Evolutionary conservation across 768 basidiomycete genomes (phyloP).

Genomic region (Austroboletus festivus): DNA sequence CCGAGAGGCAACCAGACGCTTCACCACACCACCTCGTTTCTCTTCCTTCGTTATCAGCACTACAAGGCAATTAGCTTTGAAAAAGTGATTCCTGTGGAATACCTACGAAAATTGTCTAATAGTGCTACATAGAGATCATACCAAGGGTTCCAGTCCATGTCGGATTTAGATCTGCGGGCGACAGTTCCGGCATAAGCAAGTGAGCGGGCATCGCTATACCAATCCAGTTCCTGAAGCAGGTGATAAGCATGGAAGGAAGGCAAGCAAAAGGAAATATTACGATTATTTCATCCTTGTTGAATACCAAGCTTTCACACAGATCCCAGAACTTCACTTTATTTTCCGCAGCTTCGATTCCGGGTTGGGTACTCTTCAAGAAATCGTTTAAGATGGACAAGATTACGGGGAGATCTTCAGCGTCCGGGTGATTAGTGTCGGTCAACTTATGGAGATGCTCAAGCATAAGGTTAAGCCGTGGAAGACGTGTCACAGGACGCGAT

Average conservation of each 20-base stretch:
- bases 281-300: conserved; percentile 77
- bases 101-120: conserved; percentile 74
- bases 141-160: conserved; percentile 71
- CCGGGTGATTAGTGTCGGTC: conserved; percentile 74
- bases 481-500: conserved; percentile 83
- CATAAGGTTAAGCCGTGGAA: conserved; percentile 74
- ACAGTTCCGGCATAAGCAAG: conserved; percentile 67
- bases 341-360: conserved; percentile 89
- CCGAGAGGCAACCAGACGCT: conserved; percentile 59
- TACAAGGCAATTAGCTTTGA: conserved; percentile 25
- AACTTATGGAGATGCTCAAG: conserved; percentile 67
- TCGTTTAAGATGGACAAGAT: conserved; percentile 64
- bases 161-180: conserved; percentile 56
- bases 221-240: conserved; percentile 68
- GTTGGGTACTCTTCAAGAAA: conserved; percentile 81
- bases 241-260: conserved; percentile 4
- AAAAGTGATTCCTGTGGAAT: background rate
- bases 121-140: conserved; percentile 61
- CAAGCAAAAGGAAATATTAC: conserved; percentile 40
- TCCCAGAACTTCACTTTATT: conserved; percentile 86
- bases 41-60: conserved; percentile 68
- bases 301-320: conserved; percentile 71
- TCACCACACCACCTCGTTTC: conserved; percentile 45
- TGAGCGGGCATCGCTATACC: conserved; percentile 72
- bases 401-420: conserved; percentile 72